phyloP scores from a whole-genome alignment of 1,139 yeast genomes.

The Zygosaccharomyces pseudobailii region DNA sequence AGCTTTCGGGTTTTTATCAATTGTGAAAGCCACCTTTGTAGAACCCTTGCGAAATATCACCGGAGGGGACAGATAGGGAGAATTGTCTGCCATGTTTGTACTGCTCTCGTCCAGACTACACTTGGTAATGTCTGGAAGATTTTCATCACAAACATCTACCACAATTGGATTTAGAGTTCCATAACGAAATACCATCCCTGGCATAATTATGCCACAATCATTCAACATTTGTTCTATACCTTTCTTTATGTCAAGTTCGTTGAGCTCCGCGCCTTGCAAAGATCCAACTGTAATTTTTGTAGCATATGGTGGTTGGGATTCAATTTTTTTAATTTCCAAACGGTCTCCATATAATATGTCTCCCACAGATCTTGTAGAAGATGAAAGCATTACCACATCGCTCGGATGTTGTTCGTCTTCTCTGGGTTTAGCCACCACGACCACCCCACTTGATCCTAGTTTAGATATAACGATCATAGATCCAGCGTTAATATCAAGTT shows the following conservation, averaged over 20 bases:
- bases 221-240: conserved; percentile 40
- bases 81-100: conserved; percentile 6
- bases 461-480: conserved; percentile 49
- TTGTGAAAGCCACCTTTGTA: conserved; percentile 33
- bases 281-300: conserved; percentile 33
- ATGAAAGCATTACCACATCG: conserved; percentile 53
- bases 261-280: conserved; percentile 20
- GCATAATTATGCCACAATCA: conserved; percentile 52
- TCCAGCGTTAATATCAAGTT: conserved; percentile 51
- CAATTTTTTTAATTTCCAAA: conserved; percentile 44
- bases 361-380: conserved; percentile 45
- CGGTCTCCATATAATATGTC: conserved; percentile 74
- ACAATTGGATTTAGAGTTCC: conserved; percentile 24
- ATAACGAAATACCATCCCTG: conserved; percentile 44
- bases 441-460: conserved; percentile 47
- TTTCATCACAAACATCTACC: conserved; percentile 30
- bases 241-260: conserved; percentile 22
- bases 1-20: conserved; percentile 21
- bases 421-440: conserved; percentile 41
- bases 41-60: conserved; percentile 42
- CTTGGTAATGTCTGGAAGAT: conserved; percentile 35
- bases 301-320: conserved; percentile 51
- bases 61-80: conserved; percentile 42
- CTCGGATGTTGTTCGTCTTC: conserved; percentile 37
- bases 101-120: conserved; percentile 21